A percentile compares a stretch with the other conserved stretches of the same genome.
phyloP scores from a whole-genome alignment of 1,284 basidiomycete species.

The Dichomitus squalens region DNA sequence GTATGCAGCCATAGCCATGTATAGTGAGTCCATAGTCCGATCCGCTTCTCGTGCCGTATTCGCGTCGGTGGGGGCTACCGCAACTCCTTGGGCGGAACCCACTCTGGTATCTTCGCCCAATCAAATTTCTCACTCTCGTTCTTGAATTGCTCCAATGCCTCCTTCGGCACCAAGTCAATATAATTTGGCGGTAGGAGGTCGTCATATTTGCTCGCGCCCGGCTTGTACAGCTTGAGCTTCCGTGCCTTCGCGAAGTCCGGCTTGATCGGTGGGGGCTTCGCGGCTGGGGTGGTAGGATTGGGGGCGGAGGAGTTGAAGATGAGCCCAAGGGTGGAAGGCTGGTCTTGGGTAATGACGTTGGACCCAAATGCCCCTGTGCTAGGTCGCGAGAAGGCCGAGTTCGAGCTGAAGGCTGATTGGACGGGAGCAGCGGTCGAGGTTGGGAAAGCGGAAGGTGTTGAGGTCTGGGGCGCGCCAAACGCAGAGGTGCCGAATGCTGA shows the following conservation, averaged over 20 bases:
- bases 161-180: constrained; percentile 50
- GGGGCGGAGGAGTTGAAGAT: neutral
- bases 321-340: neutral
- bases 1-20: neutral
- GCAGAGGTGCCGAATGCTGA: constrained; percentile 34
- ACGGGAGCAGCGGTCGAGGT: constrained; percentile 18
- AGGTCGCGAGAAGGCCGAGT: constrained; percentile 32
- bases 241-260: constrained; percentile 47
- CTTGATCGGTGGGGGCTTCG: constrained; percentile 23
- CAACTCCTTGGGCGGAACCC: constrained; percentile 75
- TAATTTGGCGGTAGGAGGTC: constrained; percentile 61
- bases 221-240: constrained; percentile 42
- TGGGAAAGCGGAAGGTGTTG: constrained; percentile 11
- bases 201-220: constrained; percentile 58
- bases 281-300: constrained; percentile 4
- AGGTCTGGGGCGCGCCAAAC: constrained; percentile 25
- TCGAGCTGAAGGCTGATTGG: constrained; percentile 38
- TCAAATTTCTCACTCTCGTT: constrained; percentile 59
- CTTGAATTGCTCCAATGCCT: constrained; percentile 61
- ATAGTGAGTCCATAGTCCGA: too few relatives aligned
- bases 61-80: constrained; percentile 39
- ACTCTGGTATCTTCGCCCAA: constrained; percentile 76
- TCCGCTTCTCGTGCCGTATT: too few relatives aligned
- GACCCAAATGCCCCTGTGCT: neutral
- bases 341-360: neutral